These are phyloP conservation scores for Nicotiana tabacum DNA, from an alignment of 257 asterid genomes.

Conservation along the genomic window DNA sequence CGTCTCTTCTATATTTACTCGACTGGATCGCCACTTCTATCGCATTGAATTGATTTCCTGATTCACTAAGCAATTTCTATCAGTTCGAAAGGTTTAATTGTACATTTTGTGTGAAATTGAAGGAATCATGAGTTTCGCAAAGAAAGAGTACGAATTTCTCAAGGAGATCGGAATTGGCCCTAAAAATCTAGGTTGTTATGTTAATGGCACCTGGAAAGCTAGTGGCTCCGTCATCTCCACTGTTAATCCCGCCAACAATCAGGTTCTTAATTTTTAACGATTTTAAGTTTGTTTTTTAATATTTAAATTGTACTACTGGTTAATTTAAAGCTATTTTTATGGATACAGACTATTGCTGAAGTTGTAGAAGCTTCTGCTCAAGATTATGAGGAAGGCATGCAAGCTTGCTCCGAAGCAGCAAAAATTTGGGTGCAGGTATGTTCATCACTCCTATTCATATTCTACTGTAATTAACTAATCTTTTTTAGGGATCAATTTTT, in stretches of 20 bases:
- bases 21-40: neutral
- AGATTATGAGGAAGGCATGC: conserved; percentile 89
- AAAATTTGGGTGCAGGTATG: conserved; percentile 93
- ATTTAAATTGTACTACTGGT: neutral
- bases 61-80: neutral
- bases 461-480: neutral
- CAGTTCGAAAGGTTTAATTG: neutral
- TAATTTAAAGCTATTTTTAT: neutral
- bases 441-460: neutral
- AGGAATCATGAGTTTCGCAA: conserved; percentile 54
- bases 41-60: neutral
- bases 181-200: conserved; percentile 54
- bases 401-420: conserved; percentile 67
- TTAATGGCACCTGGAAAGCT: conserved; percentile 82
- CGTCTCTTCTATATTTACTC: neutral
- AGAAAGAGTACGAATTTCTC: conserved; percentile 67
- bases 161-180: conserved; percentile 81
- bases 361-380: conserved; percentile 66
- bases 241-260: conserved; percentile 72
- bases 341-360: conserved; percentile 67
- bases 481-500: neutral
- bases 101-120: neutral
- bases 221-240: conserved; percentile 60
- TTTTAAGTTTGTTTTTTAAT: neutral
- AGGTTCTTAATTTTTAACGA: conserved; percentile 29